Evolutionary conservation across 257 asterid species (phyloP), one percentile per base, ranked within the genome.

Genomic region (Ophiorrhiza pumila): DNA sequence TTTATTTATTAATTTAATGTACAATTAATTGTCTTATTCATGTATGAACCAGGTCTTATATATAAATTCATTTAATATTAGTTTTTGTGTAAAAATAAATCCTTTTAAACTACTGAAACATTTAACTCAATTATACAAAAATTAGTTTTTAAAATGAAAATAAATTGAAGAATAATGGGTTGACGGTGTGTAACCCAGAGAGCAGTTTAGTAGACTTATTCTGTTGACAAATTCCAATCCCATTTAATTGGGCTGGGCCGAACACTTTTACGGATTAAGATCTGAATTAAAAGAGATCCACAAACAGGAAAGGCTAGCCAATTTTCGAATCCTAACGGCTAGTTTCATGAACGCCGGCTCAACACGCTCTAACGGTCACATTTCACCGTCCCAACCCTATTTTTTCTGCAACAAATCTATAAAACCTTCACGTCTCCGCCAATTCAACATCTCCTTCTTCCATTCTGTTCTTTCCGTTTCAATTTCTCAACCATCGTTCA

Each of bases 251-350:
- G 72, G 34, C 59, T 47, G 60, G 72, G 72, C 60, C 59, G 8
- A 10, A 61, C 12, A 55, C n/a, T 49, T 3, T 18, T 6, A 29
- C 0, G 39, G n/a, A 58, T 58, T 3, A 13, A 12, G 64, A 55
- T 22, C 9, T 27, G 5, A 9, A 5, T 57, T 23, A 25, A 25
- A n/a, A 7, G 5, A 31, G 41, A 34, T 22, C 7, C n/a, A n/a
- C 6, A 4, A 13, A 49, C 10, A 7, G 22, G 41, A 15, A 34
- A 9, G 46, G 73, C 73, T 25, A 11, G 18, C 35, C n/a, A 17
- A 49, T 55, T 12, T 84, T 84, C 76, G 83, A 84, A 84, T 80
- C 79, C 69, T 85, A 91, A 91, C 97, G 97, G 93, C 97, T 91
- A 91, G 82, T 87, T 83, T 68, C 31, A 75, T 5, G 10, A n/a